Base-by-base conservation (phyloP, 108 stramenopile genomes). In the Stephanodiscus minutulus region DNA sequence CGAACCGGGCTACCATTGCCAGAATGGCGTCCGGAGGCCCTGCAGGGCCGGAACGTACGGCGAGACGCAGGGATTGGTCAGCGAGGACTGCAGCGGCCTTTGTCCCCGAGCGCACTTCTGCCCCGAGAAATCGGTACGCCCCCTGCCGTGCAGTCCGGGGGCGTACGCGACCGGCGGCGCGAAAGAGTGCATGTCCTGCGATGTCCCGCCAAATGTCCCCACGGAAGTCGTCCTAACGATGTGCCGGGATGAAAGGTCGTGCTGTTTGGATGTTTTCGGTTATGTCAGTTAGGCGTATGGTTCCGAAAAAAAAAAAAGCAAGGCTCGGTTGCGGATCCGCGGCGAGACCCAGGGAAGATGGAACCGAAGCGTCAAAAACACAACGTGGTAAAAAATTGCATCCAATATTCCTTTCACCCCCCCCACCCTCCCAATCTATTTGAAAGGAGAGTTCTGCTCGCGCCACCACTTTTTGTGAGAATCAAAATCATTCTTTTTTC, bases 91-190 rank as follows among this genome's bases (percentile, higher is more conserved):
- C 43, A 72, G 71, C 49, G 78, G 68, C 7, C 28, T 79, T 7
- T 79, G 78, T 24, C 71, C 78, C 3, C 31, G 68, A 22, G 62
- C 62, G 12, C 73, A 33, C 59, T 81, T 81, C 65, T 81, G 79
- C 44, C 72, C 79, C 12, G 56, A 73, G 44, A 74, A 69, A 17
- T 62, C 72, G 3, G 57, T 81, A 3, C 13, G 60, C 20, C 79
- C 72, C 1, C 20, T 81, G 31, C 68, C 64, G 1, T 81, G 79
- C 58, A 58, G 60, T 33, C 78, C 78, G 43, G 78, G 71, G 18
- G 56, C 71, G 15, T 79, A 73, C 66, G 62, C 72, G n/a, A 79
- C 59, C n/a, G 78, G 78, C 3, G 78, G 71, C 13, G 78, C 78
- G 39, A 50, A 60, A 31, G 78, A 79, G 41, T 73, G 71, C 56